phyloP scores from a whole-genome alignment of 2,329 filamentous ascomycete species.

The Arthrobotrys sinensis region DNA sequence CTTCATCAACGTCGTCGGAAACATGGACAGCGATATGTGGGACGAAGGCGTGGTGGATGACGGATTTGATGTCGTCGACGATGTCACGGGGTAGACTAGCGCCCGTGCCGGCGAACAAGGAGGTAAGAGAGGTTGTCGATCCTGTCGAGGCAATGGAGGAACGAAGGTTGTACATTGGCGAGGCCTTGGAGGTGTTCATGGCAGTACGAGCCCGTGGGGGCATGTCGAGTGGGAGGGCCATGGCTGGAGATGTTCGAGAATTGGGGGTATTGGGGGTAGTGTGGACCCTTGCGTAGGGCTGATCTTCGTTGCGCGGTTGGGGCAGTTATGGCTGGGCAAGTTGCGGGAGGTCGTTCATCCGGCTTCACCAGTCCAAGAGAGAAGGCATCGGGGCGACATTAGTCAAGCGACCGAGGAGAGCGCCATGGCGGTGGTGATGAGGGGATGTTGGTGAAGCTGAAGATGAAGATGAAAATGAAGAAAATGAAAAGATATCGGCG shows the following conservation, averaged over 20 bases:
- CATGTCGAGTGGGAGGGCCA: constrained; percentile 53
- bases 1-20: constrained; percentile 86
- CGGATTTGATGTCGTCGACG: constrained; percentile 73
- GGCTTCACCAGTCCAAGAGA: constrained; percentile 51
- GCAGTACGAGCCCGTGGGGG: constrained; percentile 63
- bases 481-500: not conserved
- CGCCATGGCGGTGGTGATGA: constrained; percentile 28
- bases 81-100: constrained; percentile 66
- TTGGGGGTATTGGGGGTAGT: constrained; percentile 1
- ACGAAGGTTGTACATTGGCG: constrained; percentile 74
- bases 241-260: constrained; percentile 14
- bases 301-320: not conserved
- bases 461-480: not conserved
- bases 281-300: not conserved
- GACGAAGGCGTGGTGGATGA: constrained; percentile 87
- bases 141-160: constrained; percentile 71
- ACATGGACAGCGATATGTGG: constrained; percentile 89
- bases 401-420: constrained; percentile 48
- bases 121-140: constrained; percentile 72
- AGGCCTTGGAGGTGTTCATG: constrained; percentile 71
- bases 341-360: constrained; percentile 38
- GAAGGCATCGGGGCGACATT: constrained; percentile 43
- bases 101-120: constrained; percentile 72
- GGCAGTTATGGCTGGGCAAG: not conserved
- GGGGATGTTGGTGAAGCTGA: not conserved